Conservation (phyloP, 768 basidiomycete species). For the Lyophyllum decastes region DNA sequence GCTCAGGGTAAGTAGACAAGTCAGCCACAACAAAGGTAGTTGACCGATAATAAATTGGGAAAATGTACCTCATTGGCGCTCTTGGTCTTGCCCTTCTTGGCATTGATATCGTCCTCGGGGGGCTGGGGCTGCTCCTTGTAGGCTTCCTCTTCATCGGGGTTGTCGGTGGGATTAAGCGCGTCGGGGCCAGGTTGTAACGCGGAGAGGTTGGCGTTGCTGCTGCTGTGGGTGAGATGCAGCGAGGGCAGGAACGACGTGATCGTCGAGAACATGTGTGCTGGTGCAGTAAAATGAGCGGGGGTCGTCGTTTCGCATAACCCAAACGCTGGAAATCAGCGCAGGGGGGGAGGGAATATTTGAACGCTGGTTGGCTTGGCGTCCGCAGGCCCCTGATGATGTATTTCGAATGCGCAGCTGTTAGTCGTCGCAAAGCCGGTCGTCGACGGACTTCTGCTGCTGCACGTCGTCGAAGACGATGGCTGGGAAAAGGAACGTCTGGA, state of each 20-base stretch:
- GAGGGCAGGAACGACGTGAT: conserved; percentile 23
- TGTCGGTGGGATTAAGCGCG: conserved; percentile 13
- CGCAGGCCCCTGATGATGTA: too few relatives aligned
- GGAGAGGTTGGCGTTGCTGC: conserved; percentile 6
- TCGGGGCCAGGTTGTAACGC: neutral
- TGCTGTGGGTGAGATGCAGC: conserved; percentile 11
- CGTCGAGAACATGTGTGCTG: conserved; percentile 19
- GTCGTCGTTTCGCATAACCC: conserved; percentile 1
- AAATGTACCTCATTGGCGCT: conserved; percentile 48
- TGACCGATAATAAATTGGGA: conserved; percentile 4
- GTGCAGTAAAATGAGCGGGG: neutral
- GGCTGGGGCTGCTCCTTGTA: conserved; percentile 21
- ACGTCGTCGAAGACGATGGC: neutral
- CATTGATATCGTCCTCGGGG: conserved; percentile 28
- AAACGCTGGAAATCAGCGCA: conserved; percentile 7
- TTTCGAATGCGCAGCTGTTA: neutral
- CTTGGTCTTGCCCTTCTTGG: conserved; percentile 44
- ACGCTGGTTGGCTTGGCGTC: neutral
- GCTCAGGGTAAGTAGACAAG: neutral
- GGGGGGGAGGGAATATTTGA: too few relatives aligned
- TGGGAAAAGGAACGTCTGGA: neutral
- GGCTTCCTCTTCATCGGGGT: conserved; percentile 20
- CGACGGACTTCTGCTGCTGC: too few relatives aligned
- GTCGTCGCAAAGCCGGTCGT: too few relatives aligned
- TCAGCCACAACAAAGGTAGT: neutral